Percentiles rank a stretch among this genome's conserved stretches.
Conservation (phyloP, 441 rosid genomes). For the Gossypium gossypioides region DNA sequence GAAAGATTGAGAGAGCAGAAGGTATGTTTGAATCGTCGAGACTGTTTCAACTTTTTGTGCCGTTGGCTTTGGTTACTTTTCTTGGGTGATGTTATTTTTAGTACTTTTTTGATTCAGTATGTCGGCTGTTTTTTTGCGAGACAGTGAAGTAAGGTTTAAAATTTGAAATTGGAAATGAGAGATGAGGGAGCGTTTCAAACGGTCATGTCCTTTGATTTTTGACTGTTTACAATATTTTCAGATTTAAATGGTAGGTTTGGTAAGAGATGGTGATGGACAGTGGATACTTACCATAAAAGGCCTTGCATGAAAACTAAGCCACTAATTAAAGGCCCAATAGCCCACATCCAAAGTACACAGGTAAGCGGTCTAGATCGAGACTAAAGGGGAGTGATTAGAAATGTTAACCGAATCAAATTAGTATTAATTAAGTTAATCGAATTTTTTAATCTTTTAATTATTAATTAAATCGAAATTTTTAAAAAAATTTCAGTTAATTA, state of each 20-base stretch:
- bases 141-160: background rate
- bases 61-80: background rate
- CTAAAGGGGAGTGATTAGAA: background rate
- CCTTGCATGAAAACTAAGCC: too few species aligned
- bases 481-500: too few species aligned
- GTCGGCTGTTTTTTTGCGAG: background rate
- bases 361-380: background rate
- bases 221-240: slow-evolving; percentile 22
- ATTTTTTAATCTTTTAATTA: too few species aligned
- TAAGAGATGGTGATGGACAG: background rate
- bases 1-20: background rate
- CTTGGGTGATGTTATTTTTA: background rate
- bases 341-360: background rate
- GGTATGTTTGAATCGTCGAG: background rate
- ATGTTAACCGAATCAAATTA: too few species aligned
- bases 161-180: background rate
- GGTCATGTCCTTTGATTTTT: slow-evolving; percentile 29
- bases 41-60: background rate
- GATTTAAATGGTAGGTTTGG: slow-evolving; percentile 9
- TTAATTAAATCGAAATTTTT: too few species aligned
- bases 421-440: too few species aligned
- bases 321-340: background rate
- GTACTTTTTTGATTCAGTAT: background rate
- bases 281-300: background rate
- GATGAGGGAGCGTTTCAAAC: slow-evolving; percentile 29